A percentile compares a stretch with the other conserved stretches of the same genome.
Evolutionary conservation across 345 rosid genomes (phyloP).

Genomic region (Cochlearia excelsa): DNA sequence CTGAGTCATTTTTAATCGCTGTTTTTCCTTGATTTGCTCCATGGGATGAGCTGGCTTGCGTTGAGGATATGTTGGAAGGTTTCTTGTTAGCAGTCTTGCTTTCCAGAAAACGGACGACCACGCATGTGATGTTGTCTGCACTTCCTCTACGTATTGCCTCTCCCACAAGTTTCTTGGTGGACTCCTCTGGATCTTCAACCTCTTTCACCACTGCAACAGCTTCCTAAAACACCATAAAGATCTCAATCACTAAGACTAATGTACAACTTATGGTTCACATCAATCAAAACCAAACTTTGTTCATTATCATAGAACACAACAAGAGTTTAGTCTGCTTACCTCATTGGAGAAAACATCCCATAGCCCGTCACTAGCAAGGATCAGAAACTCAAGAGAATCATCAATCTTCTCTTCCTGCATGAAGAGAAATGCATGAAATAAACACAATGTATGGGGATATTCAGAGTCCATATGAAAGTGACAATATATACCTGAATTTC

Average conservation of each 20-base stretch:
- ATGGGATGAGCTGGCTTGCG: slow-evolving; percentile 13
- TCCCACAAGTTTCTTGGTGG: slow-evolving; percentile 71
- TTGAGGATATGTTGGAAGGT: slow-evolving; percentile 12
- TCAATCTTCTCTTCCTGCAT: slow-evolving; percentile 84
- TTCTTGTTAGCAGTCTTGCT: slow-evolving; percentile 20
- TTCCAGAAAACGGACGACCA: slow-evolving; percentile 70
- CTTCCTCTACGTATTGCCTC: slow-evolving; percentile 91
- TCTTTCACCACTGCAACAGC: slow-evolving; percentile 82
- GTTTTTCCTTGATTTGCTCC: slow-evolving; percentile 3
- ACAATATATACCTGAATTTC: slow-evolving; percentile 68
- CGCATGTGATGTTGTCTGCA: slow-evolving; percentile 93
- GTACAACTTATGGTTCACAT: neutral
- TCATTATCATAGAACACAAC: neutral
- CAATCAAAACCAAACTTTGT: neutral
- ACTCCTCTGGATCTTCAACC: slow-evolving; percentile 76
- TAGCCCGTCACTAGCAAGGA: slow-evolving; percentile 97
- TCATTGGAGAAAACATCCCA: slow-evolving; percentile 99
- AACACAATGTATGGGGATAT: neutral
- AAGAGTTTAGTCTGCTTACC: slow-evolving; percentile 39
- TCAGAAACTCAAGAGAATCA: slow-evolving; percentile 93
- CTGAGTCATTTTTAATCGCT: neutral
- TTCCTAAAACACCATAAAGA: slow-evolving; percentile 45
- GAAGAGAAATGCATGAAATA: no score
- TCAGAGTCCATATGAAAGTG: neutral
- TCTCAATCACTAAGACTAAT: neutral